Evolutionary conservation across 2,329 filamentous ascomycete genomes (phyloP), one percentile per base, ranked within the genome.

Genomic region (Emergomyces orientalis): DNA sequence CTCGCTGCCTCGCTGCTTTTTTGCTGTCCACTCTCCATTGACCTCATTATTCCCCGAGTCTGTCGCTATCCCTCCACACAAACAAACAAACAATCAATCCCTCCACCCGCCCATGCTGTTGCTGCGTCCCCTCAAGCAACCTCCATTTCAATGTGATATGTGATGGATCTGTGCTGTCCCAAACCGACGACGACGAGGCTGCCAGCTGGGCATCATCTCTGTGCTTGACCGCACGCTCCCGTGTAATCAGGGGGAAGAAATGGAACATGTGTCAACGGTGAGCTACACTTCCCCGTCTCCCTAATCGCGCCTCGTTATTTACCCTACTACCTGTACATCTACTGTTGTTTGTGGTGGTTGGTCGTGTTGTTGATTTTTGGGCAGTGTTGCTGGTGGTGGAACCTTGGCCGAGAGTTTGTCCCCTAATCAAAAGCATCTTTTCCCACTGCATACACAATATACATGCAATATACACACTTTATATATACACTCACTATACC

Each of bases 191-290:
- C 62, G 41, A 59, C 62, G 52, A 60, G 34, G 57, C 62, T 43
- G 52, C 52, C 30, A 57, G 62, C 63, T 60, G 58, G 64, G 62
- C 63, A 22, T 61, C 64, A 61, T 58, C 64, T 63, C 62, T 59
- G 65, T 58, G 60, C 62, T 64, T 56, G 39, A 61, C 56, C n/a
- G 41, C 62, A 51, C 19, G 27, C 52, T 52, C 57, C 62, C 51
- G 47, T 41, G 59, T 62, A 54, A 47, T 43, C 56, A 57, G 65
- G 64, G 43, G 43, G 47, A 41, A 52, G 62, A 61, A 55, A 71
- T 72, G 69, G 71, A 74, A 66, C 71, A 71, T 70, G 66, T 72
- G 63, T 69, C 71, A 63, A 70, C 71, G 59, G 72, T 74, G 66
- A 71, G 71, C 59, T 56, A 9, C 30, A 30, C n/a, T 52, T 63